Evolutionary conservation across 78 protist species (phyloP), one percentile per base, ranked within the genome.

Genomic region (Pelomyxa schiedti): DNA sequence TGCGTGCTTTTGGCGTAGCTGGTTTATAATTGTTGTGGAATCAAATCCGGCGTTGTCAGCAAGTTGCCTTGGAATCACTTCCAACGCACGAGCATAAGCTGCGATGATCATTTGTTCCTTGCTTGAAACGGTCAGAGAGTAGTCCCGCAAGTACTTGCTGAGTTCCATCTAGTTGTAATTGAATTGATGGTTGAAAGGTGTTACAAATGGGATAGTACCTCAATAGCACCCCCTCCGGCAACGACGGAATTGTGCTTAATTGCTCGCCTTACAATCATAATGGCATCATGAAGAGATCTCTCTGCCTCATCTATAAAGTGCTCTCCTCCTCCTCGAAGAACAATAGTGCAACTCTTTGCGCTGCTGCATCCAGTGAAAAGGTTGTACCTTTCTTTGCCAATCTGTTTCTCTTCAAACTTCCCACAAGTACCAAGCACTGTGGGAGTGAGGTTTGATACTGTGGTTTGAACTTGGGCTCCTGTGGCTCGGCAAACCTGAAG

Each of bases 211-310:
- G 63, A 52, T 4, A 64, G 80, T 87, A 88, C 80, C 85, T 98
- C 99, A 80, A 95, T 90, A 26, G 99, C 99, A 22, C 99, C 99
- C 53, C 98, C 99, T 24, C 99, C 99, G 4, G 99, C 96, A 5
- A 90, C 94, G 9, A 95, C 92, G 0, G 82, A n/a, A 5, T 82
- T 22, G 80, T 87, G 85, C 86, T 92, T 83, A 43, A 91, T 41
- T 30, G 99, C 91, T 1, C 99, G 74, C 38, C 94, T 74, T 35
- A 94, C 98, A 40, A 95, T 84, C 96, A 92, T 88, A 82, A 97
- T 84, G 24, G 99, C 92, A 81, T 98, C 99, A 83, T 96, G 99
- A n/a, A 98, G 88, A 8, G 99, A 95, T 24, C 99, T 85, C 69
- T 96, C 96, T 4, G 96, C 92, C 79, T 95, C 99, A n/a, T 83